These are phyloP conservation scores for Botrytis pseudocinerea DNA, from an alignment of 2,329 filamentous ascomycete species.

Conservation along the genomic window DNA sequence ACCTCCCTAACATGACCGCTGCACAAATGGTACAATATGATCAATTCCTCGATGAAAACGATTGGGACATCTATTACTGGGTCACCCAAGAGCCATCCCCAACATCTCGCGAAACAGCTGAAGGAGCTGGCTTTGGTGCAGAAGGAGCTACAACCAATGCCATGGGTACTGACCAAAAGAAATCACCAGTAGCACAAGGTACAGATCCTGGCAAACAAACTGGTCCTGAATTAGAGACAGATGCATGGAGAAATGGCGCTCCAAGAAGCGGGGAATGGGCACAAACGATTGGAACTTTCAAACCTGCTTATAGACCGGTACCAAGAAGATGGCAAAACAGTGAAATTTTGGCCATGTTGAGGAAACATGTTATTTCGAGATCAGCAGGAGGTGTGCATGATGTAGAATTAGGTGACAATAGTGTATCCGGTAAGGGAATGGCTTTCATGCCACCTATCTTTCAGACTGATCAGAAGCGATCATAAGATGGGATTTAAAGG, in stretches of 20 bases:
- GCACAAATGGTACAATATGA: slow-evolving; percentile 83
- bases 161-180: slow-evolving; percentile 18
- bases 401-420: slow-evolving; percentile 30
- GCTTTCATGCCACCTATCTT: slow-evolving; percentile 43
- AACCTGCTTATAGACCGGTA: slow-evolving; percentile 88
- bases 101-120: slow-evolving; percentile 57
- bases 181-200: slow-evolving; percentile 34
- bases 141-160: slow-evolving; percentile 26
- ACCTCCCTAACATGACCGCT: slow-evolving; percentile 72
- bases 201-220: slow-evolving; percentile 18
- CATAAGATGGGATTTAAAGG: not conserved
- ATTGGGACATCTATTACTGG: slow-evolving; percentile 99
- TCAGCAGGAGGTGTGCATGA: slow-evolving; percentile 58
- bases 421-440: slow-evolving; percentile 38
- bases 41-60: slow-evolving; percentile 93
- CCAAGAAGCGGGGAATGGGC: slow-evolving; percentile 79
- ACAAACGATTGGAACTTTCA: slow-evolving; percentile 92
- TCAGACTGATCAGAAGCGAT: slow-evolving; percentile 32
- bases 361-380: slow-evolving; percentile 74
- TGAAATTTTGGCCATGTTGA: slow-evolving; percentile 73
- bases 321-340: slow-evolving; percentile 82
- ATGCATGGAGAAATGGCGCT: slow-evolving; percentile 42
- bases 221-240: slow-evolving; percentile 36
- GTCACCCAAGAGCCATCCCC: slow-evolving; percentile 77
- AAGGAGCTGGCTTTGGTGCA: slow-evolving; percentile 48